Conservation (phyloP, 192 early-diverging fungal genomes). For the Backusella tarrabulga region DNA sequence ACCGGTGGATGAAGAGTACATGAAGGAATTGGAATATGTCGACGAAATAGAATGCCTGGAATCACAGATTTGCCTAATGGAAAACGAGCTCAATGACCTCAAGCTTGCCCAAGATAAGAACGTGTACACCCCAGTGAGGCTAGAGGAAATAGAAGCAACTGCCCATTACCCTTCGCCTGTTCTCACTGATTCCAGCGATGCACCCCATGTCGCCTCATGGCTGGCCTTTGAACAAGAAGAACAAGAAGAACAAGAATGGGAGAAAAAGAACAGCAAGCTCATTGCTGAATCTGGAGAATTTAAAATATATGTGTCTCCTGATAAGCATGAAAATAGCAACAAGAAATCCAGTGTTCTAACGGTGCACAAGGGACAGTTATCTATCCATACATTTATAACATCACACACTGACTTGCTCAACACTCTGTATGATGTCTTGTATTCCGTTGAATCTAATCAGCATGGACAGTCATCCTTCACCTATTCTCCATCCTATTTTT, state of each 20-base stretch:
- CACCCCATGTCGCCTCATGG: neutral
- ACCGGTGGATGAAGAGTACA: neutral
- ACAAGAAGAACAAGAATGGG: neutral
- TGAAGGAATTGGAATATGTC: neutral
- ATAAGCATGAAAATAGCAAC: neutral
- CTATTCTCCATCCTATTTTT: neutral
- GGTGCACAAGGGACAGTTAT: neutral
- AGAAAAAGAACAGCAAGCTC: neutral
- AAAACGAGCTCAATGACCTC: neutral
- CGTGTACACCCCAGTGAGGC: neutral
- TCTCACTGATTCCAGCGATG: neutral
- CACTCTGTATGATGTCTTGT: neutral
- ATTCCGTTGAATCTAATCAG: neutral
- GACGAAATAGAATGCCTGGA: neutral
- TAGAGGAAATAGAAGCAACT: neutral
- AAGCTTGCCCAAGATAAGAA: neutral
- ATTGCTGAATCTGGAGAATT: neutral
- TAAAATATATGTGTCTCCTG: neutral
- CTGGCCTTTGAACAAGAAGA: neutral
- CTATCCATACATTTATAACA: neutral
- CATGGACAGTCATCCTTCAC: neutral
- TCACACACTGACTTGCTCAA: neutral
- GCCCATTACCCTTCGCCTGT: neutral
- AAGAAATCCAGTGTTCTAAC: neutral
- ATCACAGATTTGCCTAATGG: neutral